A percentile compares a stretch with the other conserved stretches of the same genome.
phyloP scores from a whole-genome alignment of 495 filamentous ascomycete genomes.

The Penicillium riverlandense region DNA sequence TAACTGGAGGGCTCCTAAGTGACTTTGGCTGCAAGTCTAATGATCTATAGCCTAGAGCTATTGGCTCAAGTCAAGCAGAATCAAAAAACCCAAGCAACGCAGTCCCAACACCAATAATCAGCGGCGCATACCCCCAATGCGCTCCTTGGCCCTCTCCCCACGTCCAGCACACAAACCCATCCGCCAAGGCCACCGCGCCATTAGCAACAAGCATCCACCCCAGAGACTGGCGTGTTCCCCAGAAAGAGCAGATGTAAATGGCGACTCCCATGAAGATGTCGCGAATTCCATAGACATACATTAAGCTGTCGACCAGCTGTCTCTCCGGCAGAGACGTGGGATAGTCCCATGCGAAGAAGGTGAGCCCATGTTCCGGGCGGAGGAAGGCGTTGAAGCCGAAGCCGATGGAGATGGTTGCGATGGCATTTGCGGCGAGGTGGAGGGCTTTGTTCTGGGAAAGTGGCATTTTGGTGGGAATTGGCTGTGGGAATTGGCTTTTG shows the following conservation, averaged over 20 bases:
- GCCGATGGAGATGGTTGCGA: conserved; percentile 36
- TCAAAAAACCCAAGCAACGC: conserved; percentile 21
- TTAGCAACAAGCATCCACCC: conserved; percentile 39
- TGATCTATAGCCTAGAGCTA: too few species aligned
- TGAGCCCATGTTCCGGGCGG: conserved; percentile 34
- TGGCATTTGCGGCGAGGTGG: conserved; percentile 18
- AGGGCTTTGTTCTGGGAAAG: conserved; percentile 14
- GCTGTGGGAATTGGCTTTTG: too few species aligned
- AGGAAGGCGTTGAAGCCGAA: conserved; percentile 45
- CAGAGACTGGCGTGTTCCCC: conserved; percentile 31
- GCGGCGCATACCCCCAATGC: conserved; percentile 50
- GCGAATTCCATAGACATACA: conserved; percentile 42
- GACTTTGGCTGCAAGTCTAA: too few species aligned
- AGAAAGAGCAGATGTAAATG: conserved; percentile 29
- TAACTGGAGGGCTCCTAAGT: too few species aligned
- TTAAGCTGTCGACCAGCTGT: conserved; percentile 30
- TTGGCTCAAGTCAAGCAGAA: not conserved
- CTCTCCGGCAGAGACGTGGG: conserved; percentile 23
- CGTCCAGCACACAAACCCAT: conserved; percentile 37
- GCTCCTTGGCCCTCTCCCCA: conserved; percentile 42
- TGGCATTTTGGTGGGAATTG: conserved; percentile 9
- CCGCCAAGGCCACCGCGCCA: conserved; percentile 35
- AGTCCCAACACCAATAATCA: conserved; percentile 27
- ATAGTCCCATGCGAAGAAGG: conserved; percentile 36
- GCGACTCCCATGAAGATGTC: conserved; percentile 49